Base-by-base conservation (phyloP, 1,284 basidiomycete species). In the Sporisorium reilianum region DNA sequence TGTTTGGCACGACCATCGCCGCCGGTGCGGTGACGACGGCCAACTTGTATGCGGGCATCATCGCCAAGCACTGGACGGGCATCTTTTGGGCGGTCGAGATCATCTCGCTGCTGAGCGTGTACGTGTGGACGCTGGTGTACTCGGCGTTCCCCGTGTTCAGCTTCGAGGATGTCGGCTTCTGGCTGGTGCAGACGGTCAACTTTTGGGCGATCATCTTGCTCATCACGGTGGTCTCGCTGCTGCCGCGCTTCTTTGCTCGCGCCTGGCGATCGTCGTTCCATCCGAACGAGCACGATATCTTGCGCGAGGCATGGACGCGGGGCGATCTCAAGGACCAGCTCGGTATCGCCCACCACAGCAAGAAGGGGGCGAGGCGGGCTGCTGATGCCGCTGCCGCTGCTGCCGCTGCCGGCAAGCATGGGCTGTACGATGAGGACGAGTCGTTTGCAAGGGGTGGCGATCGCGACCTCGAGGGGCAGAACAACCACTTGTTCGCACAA, bases 1-100 rank as follows among this genome's bases (percentile, higher is more conserved):
- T 97, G 84, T 92, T 97, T 75, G 95, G 95, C n/a, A 95, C 95
- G 2, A 95, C 94, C 0, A 90, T 95, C 8, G 91, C 92, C 3
- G 91, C 93, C 23, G 89, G 92, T 14, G 93, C 93, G 5, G 94
- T 97, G 65, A 89, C 94, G 57, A 87, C 92, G 2, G 95, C 94
- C 5, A 97, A 97, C 36, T 53, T 82, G 46, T 80, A 80, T 45
- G 78, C 73, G 18, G 80, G 79, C 25, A 42, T 80, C 30, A 68
- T 73, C 34, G 58, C 73, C 23, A 75, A 75, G 52, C 73, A 75
- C 61, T 75, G 74, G 74, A 77, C 78, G 22, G 60, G 54, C 40
- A 64, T 80, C 48, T 80, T 80, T 45, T 82, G 79, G 77, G 58
- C 70, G 14, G 70, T 80, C 40, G 72, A 79, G 57, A 57, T 78